A percentile compares a stretch with the other conserved stretches of the same genome.
Conservation (phyloP, 768 basidiomycete genomes). For the Saitozyma podzolica region DNA sequence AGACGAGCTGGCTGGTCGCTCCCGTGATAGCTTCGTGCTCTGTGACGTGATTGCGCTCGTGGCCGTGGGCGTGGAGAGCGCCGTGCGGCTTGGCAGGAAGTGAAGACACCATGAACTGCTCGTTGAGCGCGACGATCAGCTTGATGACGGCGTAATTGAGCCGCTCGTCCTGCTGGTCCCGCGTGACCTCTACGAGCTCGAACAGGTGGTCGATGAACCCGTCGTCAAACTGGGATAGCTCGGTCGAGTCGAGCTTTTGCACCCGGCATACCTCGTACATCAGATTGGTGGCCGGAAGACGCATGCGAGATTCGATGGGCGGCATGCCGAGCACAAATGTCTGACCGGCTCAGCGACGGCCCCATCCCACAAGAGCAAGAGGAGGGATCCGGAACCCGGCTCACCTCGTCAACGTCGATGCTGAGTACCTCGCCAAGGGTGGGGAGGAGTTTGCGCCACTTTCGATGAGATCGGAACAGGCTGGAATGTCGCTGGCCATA, state of each 20-base stretch:
- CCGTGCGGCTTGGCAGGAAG: conserved; percentile 50
- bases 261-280: conserved; percentile 93
- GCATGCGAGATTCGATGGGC: conserved; percentile 80
- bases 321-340: conserved; percentile 43
- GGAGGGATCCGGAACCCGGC: conserved; percentile 51
- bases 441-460: conserved; percentile 79
- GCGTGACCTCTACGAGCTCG: conserved; percentile 88
- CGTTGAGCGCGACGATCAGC: conserved; percentile 87
- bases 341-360: conserved; percentile 5
- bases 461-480: conserved; percentile 75
- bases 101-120: conserved; percentile 96
- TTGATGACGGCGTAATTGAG: conserved; percentile 96
- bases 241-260: conserved; percentile 73
- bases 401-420: conserved; percentile 63
- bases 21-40: too few species aligned
- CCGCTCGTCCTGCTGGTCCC: conserved; percentile 81
- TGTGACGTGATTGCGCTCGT: too few species aligned
- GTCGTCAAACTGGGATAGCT: conserved; percentile 85
- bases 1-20: too few species aligned
- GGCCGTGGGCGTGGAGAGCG: too few species aligned
- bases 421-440: conserved; percentile 68
- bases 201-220: conserved; percentile 84
- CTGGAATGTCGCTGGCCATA: conserved; percentile 69
- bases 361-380: neutral
- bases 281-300: conserved; percentile 68